phyloP scores from a whole-genome alignment of 1,284 basidiomycete genomes.

The Puccinia horiana region DNA sequence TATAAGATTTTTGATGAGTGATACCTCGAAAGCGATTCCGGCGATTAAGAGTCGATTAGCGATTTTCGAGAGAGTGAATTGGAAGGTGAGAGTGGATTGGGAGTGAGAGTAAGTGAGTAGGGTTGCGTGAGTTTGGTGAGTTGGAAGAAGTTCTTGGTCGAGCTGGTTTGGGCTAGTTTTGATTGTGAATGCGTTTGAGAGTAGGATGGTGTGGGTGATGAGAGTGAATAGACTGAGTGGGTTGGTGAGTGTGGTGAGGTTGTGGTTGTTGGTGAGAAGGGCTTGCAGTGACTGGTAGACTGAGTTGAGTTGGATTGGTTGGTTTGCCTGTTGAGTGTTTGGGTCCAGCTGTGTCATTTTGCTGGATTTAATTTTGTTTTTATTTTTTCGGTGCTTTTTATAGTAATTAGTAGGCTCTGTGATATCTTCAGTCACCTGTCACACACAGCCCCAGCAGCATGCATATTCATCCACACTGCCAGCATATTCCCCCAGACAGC shows the following conservation, averaged over 20 bases:
- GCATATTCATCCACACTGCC: too few species aligned
- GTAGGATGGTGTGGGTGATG: constrained; percentile 20
- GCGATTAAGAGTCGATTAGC: constrained; percentile 23
- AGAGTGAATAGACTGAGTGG: constrained; percentile 27
- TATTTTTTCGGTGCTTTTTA: neutral
- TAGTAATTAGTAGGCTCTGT: neutral
- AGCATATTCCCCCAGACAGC: too few species aligned
- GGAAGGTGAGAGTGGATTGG: constrained; percentile 14
- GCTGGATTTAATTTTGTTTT: neutral
- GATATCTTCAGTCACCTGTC: too few species aligned
- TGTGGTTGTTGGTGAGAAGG: neutral
- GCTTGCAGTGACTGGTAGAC: constrained; percentile 4
- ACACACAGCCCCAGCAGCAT: too few species aligned
- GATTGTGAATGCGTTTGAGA: neutral
- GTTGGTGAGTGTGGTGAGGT: neutral
- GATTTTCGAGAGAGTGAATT: constrained; percentile 32
- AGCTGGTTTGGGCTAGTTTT: neutral
- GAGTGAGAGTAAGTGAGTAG: constrained; percentile 18
- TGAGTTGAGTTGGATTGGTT: constrained; percentile 6
- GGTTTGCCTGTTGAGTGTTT: neutral
- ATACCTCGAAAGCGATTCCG: constrained; percentile 21
- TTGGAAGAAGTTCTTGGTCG: neutral
- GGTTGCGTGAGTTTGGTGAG: neutral
- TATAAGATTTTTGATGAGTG: neutral
- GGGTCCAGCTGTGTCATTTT: neutral